Percentiles rank a stretch among this genome's conserved stretches.
phyloP scores from a whole-genome alignment of 2,329 filamentous ascomycete genomes.

The Endoconidiophora polonica region DNA sequence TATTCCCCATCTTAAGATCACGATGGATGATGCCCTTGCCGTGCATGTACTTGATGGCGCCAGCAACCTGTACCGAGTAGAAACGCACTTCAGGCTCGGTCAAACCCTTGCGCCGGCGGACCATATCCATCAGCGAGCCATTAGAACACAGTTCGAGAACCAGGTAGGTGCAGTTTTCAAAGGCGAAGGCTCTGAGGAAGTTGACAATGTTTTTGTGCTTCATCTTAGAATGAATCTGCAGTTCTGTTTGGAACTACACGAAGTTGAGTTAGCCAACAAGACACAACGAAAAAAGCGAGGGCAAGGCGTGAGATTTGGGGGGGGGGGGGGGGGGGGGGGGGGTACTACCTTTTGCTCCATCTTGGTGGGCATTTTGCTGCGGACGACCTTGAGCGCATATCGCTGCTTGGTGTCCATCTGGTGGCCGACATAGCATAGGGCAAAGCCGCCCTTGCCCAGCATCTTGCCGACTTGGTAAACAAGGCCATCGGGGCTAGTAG shows the following conservation, averaged over 20 bases:
- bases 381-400: constrained; percentile 69
- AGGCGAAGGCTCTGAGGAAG: constrained; percentile 87
- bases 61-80: constrained; percentile 86
- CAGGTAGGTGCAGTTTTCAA: constrained; percentile 76
- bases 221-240: constrained; percentile 98
- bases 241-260: constrained; percentile 56
- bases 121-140: constrained; percentile 93
- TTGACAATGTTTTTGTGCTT: constrained; percentile 89
- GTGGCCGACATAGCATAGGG: constrained; percentile 62
- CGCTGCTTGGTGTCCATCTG: constrained; percentile 48
- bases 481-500: constrained; percentile 51
- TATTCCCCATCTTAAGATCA: constrained; percentile 94
- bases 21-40: constrained; percentile 89
- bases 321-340: too few species aligned
- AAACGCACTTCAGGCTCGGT: constrained; percentile 89
- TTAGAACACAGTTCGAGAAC: constrained; percentile 90
- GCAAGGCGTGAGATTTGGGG: neutral
- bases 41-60: constrained; percentile 96
- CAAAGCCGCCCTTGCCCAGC: constrained; percentile 68
- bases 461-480: constrained; percentile 59
- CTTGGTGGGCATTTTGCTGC: constrained; percentile 64
- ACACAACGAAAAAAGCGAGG: neutral
- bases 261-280: constrained; percentile 13
- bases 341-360: constrained; percentile 62
- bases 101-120: constrained; percentile 76